Evolutionary conservation across 306 rosid species (phyloP).

Genomic region (Fragaria nilgerrensis): DNA sequence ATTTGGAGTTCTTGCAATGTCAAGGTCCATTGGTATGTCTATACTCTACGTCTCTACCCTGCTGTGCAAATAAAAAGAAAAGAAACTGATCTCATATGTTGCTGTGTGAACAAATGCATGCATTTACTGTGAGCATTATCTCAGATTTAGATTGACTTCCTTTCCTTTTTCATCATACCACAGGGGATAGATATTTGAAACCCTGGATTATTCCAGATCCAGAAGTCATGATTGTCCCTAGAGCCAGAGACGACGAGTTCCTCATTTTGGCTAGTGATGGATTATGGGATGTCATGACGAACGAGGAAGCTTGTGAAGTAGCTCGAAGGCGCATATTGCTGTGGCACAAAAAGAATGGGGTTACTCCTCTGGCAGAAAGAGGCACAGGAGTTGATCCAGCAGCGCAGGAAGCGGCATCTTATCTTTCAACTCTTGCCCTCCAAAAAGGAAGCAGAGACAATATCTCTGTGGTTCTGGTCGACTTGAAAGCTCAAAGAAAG

Average conservation of each 20-base stretch:
- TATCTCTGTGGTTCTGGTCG: conserved; percentile 48
- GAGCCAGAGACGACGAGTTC: conserved; percentile 54
- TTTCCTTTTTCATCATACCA: not conserved
- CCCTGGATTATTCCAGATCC: conserved; percentile 66
- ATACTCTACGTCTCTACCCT: not conserved
- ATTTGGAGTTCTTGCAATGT: conserved; percentile 61
- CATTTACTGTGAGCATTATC: not conserved
- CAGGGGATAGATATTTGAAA: conserved; percentile 59
- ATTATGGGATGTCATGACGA: conserved; percentile 59
- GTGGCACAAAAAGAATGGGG: conserved; percentile 57
- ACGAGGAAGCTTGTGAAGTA: conserved; percentile 51
- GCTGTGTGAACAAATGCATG: conserved; percentile 6
- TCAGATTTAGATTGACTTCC: not conserved
- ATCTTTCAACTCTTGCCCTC: conserved; percentile 50
- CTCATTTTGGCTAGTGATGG: conserved; percentile 64
- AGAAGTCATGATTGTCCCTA: conserved; percentile 45
- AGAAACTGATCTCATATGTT: not conserved
- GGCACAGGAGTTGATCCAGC: conserved; percentile 50
- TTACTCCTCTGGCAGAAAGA: conserved; percentile 27
- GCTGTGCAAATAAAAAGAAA: not conserved
- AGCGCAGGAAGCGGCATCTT: conserved; percentile 55
- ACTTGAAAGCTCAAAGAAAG: conserved; percentile 48
- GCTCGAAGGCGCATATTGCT: conserved; percentile 49
- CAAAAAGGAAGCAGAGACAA: conserved; percentile 60
- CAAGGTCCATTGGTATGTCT: conserved; percentile 57